Conservation (phyloP, 257 asterid genomes). For the Primulina eburnea region DNA sequence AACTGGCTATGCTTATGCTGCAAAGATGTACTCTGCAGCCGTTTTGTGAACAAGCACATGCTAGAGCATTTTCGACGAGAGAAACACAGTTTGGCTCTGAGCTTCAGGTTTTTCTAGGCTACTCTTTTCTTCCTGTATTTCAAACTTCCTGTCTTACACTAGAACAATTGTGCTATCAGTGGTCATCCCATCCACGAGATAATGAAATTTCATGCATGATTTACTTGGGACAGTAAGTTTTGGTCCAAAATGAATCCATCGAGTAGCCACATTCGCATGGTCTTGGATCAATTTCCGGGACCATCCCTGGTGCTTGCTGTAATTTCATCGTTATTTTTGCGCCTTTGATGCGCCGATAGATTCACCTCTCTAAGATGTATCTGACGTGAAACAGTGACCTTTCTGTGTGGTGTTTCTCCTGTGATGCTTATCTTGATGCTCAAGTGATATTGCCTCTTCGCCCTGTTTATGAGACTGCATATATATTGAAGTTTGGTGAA, state of each 20-base stretch:
- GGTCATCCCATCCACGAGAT: no score
- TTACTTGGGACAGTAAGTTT: no score
- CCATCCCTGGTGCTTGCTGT: no score
- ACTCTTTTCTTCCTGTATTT: no score
- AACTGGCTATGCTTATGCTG: constrained; percentile 87
- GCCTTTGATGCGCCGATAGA: not conserved
- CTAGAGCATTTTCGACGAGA: constrained; percentile 60
- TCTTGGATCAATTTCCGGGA: no score
- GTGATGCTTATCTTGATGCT: constrained; percentile 83
- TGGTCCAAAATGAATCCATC: no score
- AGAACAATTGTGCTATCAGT: no score
- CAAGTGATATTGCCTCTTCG: constrained; percentile 57
- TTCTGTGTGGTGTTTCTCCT: constrained; percentile 91
- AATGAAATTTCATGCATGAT: no score
- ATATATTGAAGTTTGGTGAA: constrained; percentile 68
- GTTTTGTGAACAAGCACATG: constrained; percentile 95
- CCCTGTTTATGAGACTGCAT: constrained; percentile 69
- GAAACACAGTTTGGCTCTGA: constrained; percentile 61
- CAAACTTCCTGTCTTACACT: no score
- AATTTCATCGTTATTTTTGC: not conserved
- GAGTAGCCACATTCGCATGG: no score
- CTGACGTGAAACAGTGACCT: constrained; percentile 49
- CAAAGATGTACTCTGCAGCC: constrained; percentile 82
- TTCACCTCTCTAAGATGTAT: constrained; percentile 7
- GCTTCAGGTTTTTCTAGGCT: constrained; percentile 53